Percentiles rank a stretch among this genome's conserved stretches.
Evolutionary conservation across 2,329 filamentous ascomycete species (phyloP).

Genomic region (Dendryphion nanum): DNA sequence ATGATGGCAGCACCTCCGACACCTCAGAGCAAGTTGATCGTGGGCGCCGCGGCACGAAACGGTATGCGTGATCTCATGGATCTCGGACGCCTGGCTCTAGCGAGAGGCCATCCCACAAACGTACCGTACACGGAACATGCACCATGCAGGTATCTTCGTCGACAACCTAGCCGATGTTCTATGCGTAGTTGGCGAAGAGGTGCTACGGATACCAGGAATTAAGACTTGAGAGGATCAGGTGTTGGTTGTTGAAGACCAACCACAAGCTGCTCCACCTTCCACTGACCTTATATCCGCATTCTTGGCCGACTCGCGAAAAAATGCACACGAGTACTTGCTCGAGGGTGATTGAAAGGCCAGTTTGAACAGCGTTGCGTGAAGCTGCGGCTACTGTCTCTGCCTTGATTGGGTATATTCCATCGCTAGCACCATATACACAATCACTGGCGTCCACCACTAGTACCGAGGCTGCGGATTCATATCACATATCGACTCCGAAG

Average conservation of each 20-base stretch:
- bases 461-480: conserved; percentile 16
- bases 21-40: conserved; percentile 9
- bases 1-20: conserved; percentile 14
- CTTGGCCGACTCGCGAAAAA: conserved; percentile 10
- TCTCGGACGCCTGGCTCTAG: conserved; percentile 17
- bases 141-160: conserved; percentile 11
- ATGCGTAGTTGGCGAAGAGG: conserved; percentile 7
- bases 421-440: conserved; percentile 12
- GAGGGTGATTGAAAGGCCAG: conserved; percentile 17
- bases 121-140: conserved; percentile 18
- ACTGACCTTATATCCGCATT: conserved; percentile 3
- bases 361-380: conserved; percentile 9
- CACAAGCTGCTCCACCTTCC: conserved; percentile 3
- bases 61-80: conserved; percentile 6
- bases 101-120: conserved; percentile 17
- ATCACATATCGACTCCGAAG: conserved; percentile 18
- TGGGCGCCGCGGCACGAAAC: conserved; percentile 9
- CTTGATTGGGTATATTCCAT: conserved; percentile 12
- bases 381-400: conserved; percentile 5
- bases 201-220: conserved; percentile 13
- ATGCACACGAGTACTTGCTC: conserved; percentile 12
- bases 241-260: conserved; percentile 1
- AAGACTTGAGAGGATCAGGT: conserved; percentile 9
- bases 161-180: conserved; percentile 10
- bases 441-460: conserved; percentile 14